Conservation (phyloP, 2,329 filamentous ascomycete species). For the Colletotrichum viniferum region DNA sequence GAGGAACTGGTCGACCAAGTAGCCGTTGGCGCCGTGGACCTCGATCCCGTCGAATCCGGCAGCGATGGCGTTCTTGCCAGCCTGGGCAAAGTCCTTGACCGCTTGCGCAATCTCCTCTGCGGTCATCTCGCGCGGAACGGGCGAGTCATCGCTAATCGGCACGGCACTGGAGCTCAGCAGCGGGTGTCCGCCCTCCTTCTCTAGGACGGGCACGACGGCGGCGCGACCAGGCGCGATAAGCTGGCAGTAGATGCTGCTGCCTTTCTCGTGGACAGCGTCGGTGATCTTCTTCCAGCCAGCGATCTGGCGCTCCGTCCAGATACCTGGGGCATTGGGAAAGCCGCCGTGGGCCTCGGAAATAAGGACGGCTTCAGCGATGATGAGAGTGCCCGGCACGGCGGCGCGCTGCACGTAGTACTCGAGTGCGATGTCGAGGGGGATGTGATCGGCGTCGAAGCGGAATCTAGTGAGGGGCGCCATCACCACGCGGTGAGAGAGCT, state of each 20-base stretch:
- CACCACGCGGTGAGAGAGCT: constrained; percentile 27
- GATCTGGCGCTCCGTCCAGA: constrained; percentile 60
- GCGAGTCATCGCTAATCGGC: constrained; percentile 47
- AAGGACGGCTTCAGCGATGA: constrained; percentile 52
- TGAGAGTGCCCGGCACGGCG: constrained; percentile 42
- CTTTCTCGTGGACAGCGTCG: constrained; percentile 66
- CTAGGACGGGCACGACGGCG: constrained; percentile 36
- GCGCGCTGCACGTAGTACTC: constrained; percentile 52
- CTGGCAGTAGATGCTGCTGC: constrained; percentile 64
- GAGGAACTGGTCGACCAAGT: constrained; percentile 66
- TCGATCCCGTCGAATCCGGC: constrained; percentile 77
- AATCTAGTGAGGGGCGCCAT: constrained; percentile 28
- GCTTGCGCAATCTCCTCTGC: constrained; percentile 66
- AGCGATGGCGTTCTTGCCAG: constrained; percentile 57
- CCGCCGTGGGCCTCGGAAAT: constrained; percentile 37
- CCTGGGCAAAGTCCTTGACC: constrained; percentile 60
- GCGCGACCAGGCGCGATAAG: constrained; percentile 66
- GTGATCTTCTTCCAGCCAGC: constrained; percentile 64
- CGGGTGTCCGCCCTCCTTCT: constrained; percentile 29
- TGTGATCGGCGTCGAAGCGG: constrained; percentile 23
- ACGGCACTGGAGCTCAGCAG: constrained; percentile 32
- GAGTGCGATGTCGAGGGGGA: constrained; percentile 27
- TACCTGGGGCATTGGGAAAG: constrained; percentile 53
- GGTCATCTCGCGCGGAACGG: constrained; percentile 66
- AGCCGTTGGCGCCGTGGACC: constrained; percentile 61